phyloP scores from a whole-genome alignment of 352 stramenopile genomes.

The Lagenidium giganteum region DNA sequence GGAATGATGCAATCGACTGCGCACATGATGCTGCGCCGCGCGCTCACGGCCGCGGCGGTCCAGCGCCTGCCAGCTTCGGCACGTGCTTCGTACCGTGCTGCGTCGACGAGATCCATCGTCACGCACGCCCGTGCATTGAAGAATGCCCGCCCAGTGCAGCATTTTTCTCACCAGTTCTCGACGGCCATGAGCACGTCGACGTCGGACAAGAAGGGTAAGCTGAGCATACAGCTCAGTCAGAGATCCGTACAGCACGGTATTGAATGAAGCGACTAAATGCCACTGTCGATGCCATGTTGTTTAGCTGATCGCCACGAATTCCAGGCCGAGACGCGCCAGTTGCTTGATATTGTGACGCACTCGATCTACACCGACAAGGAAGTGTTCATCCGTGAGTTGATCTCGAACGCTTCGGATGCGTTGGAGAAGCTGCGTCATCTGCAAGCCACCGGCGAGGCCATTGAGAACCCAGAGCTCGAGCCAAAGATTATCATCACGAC shows the following conservation, averaged over 20 bases:
- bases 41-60: constrained; percentile 7
- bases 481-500: constrained; percentile 97
- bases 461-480: constrained; percentile 82
- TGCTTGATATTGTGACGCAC: constrained; percentile 98
- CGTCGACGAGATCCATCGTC: too few species aligned
- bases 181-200: constrained; percentile 14
- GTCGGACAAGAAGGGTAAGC: too few species aligned
- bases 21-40: constrained; percentile 34
- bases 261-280: background rate
- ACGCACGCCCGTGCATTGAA: background rate
- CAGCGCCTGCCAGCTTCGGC: constrained; percentile 9
- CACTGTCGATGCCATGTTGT: background rate
- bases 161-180: constrained; percentile 10
- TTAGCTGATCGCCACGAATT: constrained; percentile 85
- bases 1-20: constrained; percentile 54
- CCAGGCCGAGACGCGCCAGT: constrained; percentile 93
- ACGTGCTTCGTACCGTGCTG: too few species aligned
- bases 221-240: too few species aligned
- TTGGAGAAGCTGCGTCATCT: constrained; percentile 98
- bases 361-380: constrained; percentile 99
- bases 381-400: constrained; percentile 98
- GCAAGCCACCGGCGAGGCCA: constrained; percentile 60
- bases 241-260: background rate
- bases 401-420: constrained; percentile 98
- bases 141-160: constrained; percentile 5